These are phyloP conservation scores for Penicillium expansum DNA, from an alignment of 2,329 filamentous ascomycete genomes.

Conservation along the genomic window DNA sequence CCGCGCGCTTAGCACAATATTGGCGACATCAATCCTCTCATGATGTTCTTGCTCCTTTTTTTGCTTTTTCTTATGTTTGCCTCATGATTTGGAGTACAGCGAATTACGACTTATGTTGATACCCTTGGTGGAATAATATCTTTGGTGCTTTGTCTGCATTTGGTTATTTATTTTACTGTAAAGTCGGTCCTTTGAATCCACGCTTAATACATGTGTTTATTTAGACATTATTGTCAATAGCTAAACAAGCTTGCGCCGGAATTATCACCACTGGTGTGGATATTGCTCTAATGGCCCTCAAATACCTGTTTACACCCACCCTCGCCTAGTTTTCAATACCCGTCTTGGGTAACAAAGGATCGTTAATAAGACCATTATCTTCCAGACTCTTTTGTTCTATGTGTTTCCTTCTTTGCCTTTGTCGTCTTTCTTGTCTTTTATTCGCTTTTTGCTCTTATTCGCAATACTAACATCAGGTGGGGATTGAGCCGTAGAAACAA, in stretches of 20 bases:
- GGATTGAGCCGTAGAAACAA: no score
- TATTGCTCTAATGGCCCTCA: background rate
- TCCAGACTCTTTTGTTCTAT: background rate
- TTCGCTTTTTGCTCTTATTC: no score
- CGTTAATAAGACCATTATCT: background rate
- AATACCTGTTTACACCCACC: background rate
- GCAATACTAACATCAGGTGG: no score
- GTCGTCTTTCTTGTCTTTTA: background rate
- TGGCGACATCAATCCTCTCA: slow-evolving; percentile 1
- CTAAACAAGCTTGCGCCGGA: no score
- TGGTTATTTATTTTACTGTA: slow-evolving; percentile 5
- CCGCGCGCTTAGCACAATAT: background rate
- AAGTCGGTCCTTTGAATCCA: slow-evolving; percentile 8
- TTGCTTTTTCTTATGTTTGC: slow-evolving; percentile 17
- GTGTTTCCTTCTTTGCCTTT: background rate
- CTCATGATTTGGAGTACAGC: slow-evolving; percentile 13
- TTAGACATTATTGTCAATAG: background rate
- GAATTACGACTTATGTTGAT: slow-evolving; percentile 28
- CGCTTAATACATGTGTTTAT: background rate
- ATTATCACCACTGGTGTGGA: background rate
- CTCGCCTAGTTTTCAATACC: background rate
- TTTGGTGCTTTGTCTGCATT: slow-evolving; percentile 9
- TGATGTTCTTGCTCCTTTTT: background rate
- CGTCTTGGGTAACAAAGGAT: background rate
- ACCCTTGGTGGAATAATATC: slow-evolving; percentile 20